These are phyloP conservation scores for Tylopilus vinaceipallidus DNA, from an alignment of 768 basidiomycete species.

Conservation along the genomic window DNA sequence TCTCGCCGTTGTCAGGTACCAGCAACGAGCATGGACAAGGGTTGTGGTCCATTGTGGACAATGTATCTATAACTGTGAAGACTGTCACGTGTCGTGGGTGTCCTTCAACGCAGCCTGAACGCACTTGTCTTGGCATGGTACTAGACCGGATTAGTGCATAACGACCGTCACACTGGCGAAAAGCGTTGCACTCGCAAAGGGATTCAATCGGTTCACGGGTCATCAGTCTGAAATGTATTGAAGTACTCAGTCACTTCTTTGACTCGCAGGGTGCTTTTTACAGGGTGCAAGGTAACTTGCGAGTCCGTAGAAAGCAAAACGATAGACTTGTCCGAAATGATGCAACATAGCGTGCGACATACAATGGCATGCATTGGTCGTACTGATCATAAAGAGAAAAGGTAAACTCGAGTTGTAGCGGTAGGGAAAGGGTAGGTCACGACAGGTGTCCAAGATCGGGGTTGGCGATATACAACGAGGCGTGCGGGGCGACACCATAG, in stretches of 20 bases:
- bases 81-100: conserved; percentile 3
- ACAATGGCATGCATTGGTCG: conserved; percentile 1
- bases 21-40: neutral
- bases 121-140: too few species aligned
- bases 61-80: neutral
- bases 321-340: conserved; percentile 1
- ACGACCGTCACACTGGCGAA: too few species aligned
- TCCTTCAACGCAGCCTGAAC: neutral
- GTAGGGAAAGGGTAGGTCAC: conserved; percentile 8
- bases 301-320: conserved; percentile 1
- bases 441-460: conserved; percentile 35
- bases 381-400: neutral
- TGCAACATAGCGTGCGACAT: conserved; percentile 7
- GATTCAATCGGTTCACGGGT: neutral
- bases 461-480: conserved; percentile 72
- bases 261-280: neutral
- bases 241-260: neutral
- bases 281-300: conserved; percentile 5
- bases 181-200: too few species aligned
- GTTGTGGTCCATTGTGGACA: neutral
- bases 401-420: conserved; percentile 2
- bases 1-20: conserved; percentile 20
- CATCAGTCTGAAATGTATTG: neutral
- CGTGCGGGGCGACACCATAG: conserved; percentile 65
- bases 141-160: conserved; percentile 1